Evolutionary conservation across 2,329 filamentous ascomycete species (phyloP), one percentile per base, ranked within the genome.

Genomic region (Elsinoe fawcettii): DNA sequence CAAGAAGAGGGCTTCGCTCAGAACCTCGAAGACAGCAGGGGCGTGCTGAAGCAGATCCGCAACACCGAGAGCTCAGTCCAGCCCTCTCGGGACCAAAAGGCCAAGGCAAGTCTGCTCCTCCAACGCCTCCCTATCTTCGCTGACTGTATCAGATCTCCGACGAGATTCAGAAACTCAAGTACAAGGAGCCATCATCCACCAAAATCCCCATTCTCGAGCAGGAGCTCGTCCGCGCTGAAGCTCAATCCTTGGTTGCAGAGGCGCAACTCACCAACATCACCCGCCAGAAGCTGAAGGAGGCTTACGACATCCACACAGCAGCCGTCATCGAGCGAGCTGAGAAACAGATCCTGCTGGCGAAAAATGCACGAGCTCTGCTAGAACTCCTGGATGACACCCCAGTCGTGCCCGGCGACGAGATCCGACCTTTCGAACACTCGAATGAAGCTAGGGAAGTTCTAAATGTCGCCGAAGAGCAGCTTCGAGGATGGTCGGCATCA

Each of bases 11-110:
- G 79, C 46, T 97, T 91, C 71, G 89, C 91, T 3, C 86, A 92
- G 71, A 85, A 85, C 51, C 72, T 99, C 57, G 93, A 99, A 71
- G 90, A 96, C 61, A 89, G 87, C 63, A 82, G 93, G 51, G 80
- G 77, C 32, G 74, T 90, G 22, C 77, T 99, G 71, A 99, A 99
- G 80, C 82, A 88, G 63, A 95, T 99, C 64, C 83, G 93, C 63
- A 95, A 99, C 73, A 96, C 90, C 12, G 93, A 99, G 77, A 86
- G 87, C 74, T 95, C 88, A 63, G 92, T 99, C 14, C 91, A 96
- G 77, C 93, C 93, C 5, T 90, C 87, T 67, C 82, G 93, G 59
- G 91, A 96, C 65, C 81, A 87, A 66, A 93, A 93, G 74, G 77
- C 81, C 62, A 95, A 95, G 74, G 76, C 75, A 64, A 9, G 62